phyloP scores from a whole-genome alignment of 202 grass and related monocot species.

The Bolboschoenoplectus hybrid region DNA sequence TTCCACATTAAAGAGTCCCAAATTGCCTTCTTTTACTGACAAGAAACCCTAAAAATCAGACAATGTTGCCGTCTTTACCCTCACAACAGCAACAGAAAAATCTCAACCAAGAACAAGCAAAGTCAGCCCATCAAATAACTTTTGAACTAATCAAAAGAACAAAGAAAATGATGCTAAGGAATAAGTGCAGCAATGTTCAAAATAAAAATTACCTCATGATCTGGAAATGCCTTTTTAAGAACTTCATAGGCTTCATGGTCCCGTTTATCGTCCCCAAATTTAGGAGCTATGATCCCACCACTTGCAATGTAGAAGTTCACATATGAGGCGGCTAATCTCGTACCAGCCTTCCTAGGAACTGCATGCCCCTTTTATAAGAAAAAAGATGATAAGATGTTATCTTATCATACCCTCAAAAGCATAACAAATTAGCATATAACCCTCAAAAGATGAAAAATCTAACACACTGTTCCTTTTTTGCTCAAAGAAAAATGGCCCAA shows the following conservation, averaged over 20 bases:
- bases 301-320: conserved; percentile 83
- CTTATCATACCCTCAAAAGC: background rate
- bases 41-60: background rate
- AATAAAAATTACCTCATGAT: conserved; percentile 53
- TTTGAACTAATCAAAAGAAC: background rate
- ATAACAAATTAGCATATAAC: background rate
- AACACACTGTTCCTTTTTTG: background rate
- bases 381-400: background rate
- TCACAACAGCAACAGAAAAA: background rate
- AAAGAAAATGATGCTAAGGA: background rate
- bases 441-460: conserved; percentile 5
- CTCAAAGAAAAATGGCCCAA: background rate
- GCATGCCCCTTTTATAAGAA: conserved; percentile 61
- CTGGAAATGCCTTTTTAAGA: conserved; percentile 64
- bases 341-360: conserved; percentile 55
- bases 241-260: conserved; percentile 52
- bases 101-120: background rate
- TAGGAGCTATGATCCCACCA: conserved; percentile 70
- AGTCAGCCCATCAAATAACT: conserved; percentile 10
- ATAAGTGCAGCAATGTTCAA: background rate
- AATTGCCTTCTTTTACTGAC: background rate
- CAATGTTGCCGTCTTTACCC: background rate
- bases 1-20: background rate
- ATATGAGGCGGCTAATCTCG: conserved; percentile 79
- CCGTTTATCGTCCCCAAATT: conserved; percentile 60